Evolutionary conservation across 345 rosid species (phyloP), one percentile per base, ranked within the genome.

Genomic region (Clarkia xantiana): DNA sequence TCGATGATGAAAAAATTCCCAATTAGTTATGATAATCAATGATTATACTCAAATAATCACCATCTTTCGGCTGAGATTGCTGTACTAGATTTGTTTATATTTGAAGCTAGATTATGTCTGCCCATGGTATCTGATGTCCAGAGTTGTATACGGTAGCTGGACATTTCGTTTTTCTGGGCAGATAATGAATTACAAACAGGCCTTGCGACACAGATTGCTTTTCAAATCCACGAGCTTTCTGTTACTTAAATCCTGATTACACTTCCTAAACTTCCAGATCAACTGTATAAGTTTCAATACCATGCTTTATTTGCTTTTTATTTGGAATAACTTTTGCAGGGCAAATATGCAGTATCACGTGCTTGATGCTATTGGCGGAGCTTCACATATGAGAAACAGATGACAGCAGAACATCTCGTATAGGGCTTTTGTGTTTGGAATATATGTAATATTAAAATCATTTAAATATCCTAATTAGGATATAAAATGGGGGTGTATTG

Each of bases 1-100:
- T 78, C 88, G 15, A 11, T 87, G 90, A 87, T 87, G 90, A 62
- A 75, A 66, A 56, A 20, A 12, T 62, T 48, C 15, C 51, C 55
- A 58, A 9, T 45, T 34, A 52, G 14, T 65, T 18, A 74, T 81
- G 94, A 83, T 25, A 52, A 34, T 0, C 40, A 4, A 18, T 78
- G 83, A 83, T 81, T 77, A 76, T 64, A 53, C 22, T 47, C 40
- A 50, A 59, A 23, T 47, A 61, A 68, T 74, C 68, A 74, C 76
- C 79, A 83, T 80, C 94, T 83, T 86, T 83, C 83, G 81, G 61
- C 83, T 80, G 94, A 80, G 96, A 56, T 76, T 83, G 90, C 79
- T 13, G 12, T 2, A 2, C 3, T 29, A 5, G 7, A 1, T 29
- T 29, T 29, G 8, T 29, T 29, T 29, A 29, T 29, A 5, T 29